phyloP scores from a whole-genome alignment of 805 yeast genomes.

The Cyberlindnera misumaiensis region DNA sequence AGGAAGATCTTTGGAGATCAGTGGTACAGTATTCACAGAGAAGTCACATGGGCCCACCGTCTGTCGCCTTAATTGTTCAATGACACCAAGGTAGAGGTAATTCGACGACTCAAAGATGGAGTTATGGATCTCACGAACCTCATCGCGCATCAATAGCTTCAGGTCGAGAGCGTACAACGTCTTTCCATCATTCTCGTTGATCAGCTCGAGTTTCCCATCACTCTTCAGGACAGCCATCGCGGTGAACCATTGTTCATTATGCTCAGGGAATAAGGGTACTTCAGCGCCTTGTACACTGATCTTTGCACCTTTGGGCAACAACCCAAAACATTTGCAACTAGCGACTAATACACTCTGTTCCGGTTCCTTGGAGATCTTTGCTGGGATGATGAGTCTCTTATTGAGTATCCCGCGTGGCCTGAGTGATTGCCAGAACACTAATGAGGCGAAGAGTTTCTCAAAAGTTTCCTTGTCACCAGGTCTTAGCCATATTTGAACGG shows the following conservation, averaged over 20 bases:
- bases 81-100: slow-evolving; percentile 50
- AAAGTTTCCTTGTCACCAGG: slow-evolving; percentile 26
- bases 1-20: slow-evolving; percentile 26
- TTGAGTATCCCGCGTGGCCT: slow-evolving; percentile 46
- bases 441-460: slow-evolving; percentile 35
- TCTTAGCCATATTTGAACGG: slow-evolving; percentile 7
- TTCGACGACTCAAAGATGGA: slow-evolving; percentile 56
- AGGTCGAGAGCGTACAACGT: slow-evolving; percentile 53
- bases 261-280: slow-evolving; percentile 14
- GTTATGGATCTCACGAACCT: slow-evolving; percentile 56
- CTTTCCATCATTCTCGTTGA: slow-evolving; percentile 59
- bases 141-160: slow-evolving; percentile 45
- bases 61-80: slow-evolving; percentile 43
- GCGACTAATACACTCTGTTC: slow-evolving; percentile 44
- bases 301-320: slow-evolving; percentile 16
- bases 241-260: slow-evolving; percentile 59
- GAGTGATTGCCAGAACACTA: slow-evolving; percentile 53
- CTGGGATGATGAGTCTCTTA: slow-evolving; percentile 27
- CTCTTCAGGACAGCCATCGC: slow-evolving; percentile 66
- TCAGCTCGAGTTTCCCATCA: slow-evolving; percentile 53
- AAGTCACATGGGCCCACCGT: slow-evolving; percentile 5
- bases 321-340: slow-evolving; percentile 60
- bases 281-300: slow-evolving; percentile 8
- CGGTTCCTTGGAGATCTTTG: slow-evolving; percentile 19
- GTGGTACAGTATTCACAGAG: slow-evolving; percentile 3